Evolutionary conservation across 495 filamentous ascomycete species (phyloP).

Genomic region (Glarea lozoyensis): DNA sequence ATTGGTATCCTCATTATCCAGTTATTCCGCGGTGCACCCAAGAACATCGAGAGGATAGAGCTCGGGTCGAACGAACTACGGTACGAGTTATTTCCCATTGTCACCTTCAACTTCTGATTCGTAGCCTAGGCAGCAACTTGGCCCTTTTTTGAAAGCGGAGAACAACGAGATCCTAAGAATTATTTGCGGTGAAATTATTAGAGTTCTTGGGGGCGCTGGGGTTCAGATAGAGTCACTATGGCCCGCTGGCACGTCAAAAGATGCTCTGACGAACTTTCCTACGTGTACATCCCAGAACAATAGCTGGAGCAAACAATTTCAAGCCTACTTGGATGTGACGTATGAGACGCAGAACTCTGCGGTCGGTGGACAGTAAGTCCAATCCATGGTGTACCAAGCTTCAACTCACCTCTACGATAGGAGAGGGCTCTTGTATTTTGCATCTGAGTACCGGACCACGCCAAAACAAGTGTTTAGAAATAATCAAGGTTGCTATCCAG

Average conservation of each 20-base stretch:
- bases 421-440: no score
- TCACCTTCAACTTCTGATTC: background rate
- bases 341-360: no score
- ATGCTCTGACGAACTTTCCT: background rate
- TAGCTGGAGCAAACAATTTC: conserved; percentile 4
- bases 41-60: conserved; percentile 3
- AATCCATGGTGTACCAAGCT: no score
- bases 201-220: background rate
- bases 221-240: background rate
- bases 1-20: conserved; percentile 10
- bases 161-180: conserved; percentile 3
- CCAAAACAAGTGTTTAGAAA: no score
- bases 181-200: conserved; percentile 4
- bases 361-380: no score
- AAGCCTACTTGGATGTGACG: conserved; percentile 3
- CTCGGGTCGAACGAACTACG: conserved; percentile 2
- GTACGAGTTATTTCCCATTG: background rate
- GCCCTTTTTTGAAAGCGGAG: background rate
- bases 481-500: no score
- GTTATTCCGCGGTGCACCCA: conserved; percentile 1
- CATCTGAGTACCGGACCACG: no score
- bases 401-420: no score
- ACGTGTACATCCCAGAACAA: background rate
- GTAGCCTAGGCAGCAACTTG: background rate
- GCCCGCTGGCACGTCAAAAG: background rate